Conservation (phyloP, 345 rosid genomes). For the Passiflora organensis region DNA sequence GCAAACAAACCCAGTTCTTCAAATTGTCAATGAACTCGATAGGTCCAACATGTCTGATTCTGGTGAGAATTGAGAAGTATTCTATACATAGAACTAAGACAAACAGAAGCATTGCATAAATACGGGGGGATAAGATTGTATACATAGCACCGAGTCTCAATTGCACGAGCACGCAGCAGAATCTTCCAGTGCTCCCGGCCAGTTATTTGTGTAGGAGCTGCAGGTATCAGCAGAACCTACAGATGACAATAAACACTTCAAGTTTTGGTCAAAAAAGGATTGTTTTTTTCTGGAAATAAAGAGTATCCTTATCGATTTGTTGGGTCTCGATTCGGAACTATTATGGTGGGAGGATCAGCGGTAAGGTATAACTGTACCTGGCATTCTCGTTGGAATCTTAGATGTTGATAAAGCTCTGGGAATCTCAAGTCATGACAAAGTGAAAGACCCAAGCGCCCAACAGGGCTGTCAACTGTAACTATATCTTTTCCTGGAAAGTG, state of each 20-base stretch:
- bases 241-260: too few species aligned
- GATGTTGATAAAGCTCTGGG: constrained; percentile 82
- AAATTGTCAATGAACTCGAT: constrained; percentile 9
- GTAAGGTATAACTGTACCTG: constrained; percentile 49
- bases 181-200: constrained; percentile 96
- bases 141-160: constrained; percentile 96
- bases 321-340: too few species aligned
- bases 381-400: constrained; percentile 67
- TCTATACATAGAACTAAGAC: too few species aligned
- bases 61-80: too few species aligned
- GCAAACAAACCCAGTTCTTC: neutral
- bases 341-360: too few species aligned
- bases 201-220: constrained; percentile 82
- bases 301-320: too few species aligned
- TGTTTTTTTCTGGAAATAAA: too few species aligned
- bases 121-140: constrained; percentile 16
- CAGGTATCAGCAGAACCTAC: constrained; percentile 76
- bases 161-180: constrained; percentile 87
- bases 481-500: constrained; percentile 51
- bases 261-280: too few species aligned
- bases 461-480: constrained; percentile 71
- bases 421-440: constrained; percentile 93
- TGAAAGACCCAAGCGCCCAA: constrained; percentile 77
- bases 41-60: too few species aligned
- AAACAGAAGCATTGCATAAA: neutral